Evolutionary conservation across 2,329 filamentous ascomycete species (phyloP).

Genomic region (Penicillium occitanis): DNA sequence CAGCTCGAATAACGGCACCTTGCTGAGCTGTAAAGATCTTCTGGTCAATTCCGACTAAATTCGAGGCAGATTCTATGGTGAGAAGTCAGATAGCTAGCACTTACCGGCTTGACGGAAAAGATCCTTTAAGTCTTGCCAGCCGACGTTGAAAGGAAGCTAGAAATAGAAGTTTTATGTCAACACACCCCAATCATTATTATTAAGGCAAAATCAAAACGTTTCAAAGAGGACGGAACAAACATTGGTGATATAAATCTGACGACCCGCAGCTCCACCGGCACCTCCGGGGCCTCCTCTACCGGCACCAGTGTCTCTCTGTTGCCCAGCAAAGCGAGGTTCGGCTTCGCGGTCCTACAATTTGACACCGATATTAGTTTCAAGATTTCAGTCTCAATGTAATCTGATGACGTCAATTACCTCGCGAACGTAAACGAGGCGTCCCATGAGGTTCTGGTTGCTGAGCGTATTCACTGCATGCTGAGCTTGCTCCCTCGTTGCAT

Average conservation of each 20-base stretch:
- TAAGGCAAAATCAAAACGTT: neutral
- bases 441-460: constrained; percentile 99
- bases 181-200: neutral
- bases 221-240: constrained; percentile 64
- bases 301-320: constrained; percentile 65
- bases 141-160: constrained; percentile 93
- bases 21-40: constrained; percentile 45
- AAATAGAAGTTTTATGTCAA: constrained; percentile 19
- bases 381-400: neutral
- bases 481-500: constrained; percentile 98
- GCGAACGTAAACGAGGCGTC: constrained; percentile 95
- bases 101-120: constrained; percentile 96
- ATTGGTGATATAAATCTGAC: constrained; percentile 97
- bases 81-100: constrained; percentile 40
- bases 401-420: constrained; percentile 61
- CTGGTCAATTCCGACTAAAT: constrained; percentile 33
- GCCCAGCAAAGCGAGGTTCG: constrained; percentile 90
- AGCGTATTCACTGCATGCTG: constrained; percentile 95
- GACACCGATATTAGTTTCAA: neutral
- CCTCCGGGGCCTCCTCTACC: constrained; percentile 54
- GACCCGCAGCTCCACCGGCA: constrained; percentile 61
- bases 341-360: constrained; percentile 82
- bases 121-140: constrained; percentile 99
- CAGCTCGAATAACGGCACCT: constrained; percentile 85
- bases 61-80: neutral